These are phyloP conservation scores for Eragrostis nindensis DNA, from an alignment of 176 grass and related monocot genomes.

Conservation along the genomic window DNA sequence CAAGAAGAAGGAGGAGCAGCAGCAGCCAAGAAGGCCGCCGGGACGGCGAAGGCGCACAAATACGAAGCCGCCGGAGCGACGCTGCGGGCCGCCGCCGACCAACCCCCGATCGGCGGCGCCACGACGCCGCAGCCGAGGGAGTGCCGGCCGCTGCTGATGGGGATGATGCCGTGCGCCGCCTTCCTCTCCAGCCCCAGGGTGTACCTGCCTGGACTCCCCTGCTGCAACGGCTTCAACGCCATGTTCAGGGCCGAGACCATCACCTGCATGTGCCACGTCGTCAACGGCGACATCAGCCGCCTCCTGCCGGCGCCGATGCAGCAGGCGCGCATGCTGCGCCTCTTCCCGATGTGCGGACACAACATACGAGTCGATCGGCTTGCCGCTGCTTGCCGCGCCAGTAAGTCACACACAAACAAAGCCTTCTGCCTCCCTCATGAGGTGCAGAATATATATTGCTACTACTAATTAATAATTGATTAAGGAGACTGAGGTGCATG, in stretches of 20 bases:
- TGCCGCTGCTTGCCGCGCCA: not conserved
- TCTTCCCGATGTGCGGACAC: not conserved
- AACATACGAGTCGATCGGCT: not conserved
- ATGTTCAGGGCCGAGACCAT: not conserved
- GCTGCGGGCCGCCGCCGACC: no score
- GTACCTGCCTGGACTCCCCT: not conserved
- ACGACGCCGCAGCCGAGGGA: not conserved
- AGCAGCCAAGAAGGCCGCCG: not conserved
- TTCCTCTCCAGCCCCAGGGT: not conserved
- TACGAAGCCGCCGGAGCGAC: no score
- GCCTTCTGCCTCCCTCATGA: no score
- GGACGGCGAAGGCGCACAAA: no score
- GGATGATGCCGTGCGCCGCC: not conserved
- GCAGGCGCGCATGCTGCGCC: not conserved
- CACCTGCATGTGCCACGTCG: constrained; percentile 12
- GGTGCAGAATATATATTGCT: no score
- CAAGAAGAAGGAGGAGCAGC: not conserved
- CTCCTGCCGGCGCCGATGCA: not conserved
- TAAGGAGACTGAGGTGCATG: no score
- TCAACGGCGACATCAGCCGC: not conserved
- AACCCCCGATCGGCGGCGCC: not conserved
- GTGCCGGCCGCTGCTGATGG: not conserved
- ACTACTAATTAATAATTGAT: no score
- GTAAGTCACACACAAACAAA: not conserved
- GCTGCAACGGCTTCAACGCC: not conserved